Conservation (phyloP, 306 rosid genomes). For the Acacia confusa region DNA sequence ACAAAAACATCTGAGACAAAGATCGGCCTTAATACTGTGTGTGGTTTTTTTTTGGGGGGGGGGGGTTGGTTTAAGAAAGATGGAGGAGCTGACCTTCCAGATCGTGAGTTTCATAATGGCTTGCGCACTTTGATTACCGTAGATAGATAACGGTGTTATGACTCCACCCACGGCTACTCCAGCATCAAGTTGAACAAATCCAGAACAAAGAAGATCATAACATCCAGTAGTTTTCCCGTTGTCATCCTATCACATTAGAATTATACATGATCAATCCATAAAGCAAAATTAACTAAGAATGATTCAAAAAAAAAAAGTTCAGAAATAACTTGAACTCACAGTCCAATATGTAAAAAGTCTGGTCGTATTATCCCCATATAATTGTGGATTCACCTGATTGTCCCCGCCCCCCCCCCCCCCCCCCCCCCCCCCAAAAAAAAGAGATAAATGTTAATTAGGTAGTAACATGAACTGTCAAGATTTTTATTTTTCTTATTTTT, state of each 20-base stretch:
- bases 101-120: conserved; percentile 47
- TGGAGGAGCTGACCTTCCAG: conserved; percentile 25
- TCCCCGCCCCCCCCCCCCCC: too few relatives aligned
- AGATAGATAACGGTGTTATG: conserved; percentile 49
- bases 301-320: background rate
- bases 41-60: too few relatives aligned
- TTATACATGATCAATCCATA: background rate
- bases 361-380: conserved; percentile 53
- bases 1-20: too few relatives aligned
- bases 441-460: background rate
- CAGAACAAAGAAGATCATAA: conserved; percentile 57
- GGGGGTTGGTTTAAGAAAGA: too few relatives aligned
- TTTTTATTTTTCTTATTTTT: too few relatives aligned
- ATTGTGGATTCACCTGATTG: conserved; percentile 46
- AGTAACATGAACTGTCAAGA: background rate
- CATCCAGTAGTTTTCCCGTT: conserved; percentile 59
- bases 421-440: too few relatives aligned
- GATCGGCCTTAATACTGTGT: too few relatives aligned
- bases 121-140: conserved; percentile 26
- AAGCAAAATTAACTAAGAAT: background rate
- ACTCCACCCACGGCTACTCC: conserved; percentile 52
- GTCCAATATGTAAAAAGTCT: conserved; percentile 37
- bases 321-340: background rate
- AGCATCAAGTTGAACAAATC: conserved; percentile 51
- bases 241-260: background rate